Base-by-base conservation (phyloP, 139 green algal species). In the Picochlorum costavermella region DNA sequence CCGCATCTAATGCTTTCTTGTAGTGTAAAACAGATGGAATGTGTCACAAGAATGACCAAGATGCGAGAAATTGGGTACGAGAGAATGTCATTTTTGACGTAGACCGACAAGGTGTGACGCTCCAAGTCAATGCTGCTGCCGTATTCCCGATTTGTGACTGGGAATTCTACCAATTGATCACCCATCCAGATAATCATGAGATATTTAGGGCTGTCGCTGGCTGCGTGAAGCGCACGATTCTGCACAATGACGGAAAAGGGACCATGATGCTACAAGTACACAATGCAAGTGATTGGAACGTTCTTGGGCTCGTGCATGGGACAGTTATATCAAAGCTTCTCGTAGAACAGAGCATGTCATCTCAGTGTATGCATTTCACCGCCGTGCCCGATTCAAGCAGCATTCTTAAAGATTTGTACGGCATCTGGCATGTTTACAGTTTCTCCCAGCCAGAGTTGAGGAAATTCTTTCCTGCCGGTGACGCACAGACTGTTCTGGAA, bases 251-350 rank as follows among this genome's bases (percentile, higher is more conserved):
- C 5, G 11, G 14, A 16, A n/a, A 25, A 23, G 33, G 26, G 4
- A 44, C 17, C 20, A 20, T 30, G 25, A 17, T 64, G 12, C 12
- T 64, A 1, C n/a, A 56, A 20, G 60, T 66, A 20, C 33, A 66
- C 16, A 66, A 66, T 66, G 60, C 51, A 40, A 45, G 14, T 59
- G 60, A 66, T 23, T 66, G 60, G 60, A 43, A n/a, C n/a, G n/a
- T 66, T 14, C 26, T 66, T 23, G 26, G 16, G 6, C 46, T 53
- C n/a, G 16, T 66, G 6, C 51, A 40, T 6, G 60, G 60, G 13
- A 13, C 36, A 6, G 3, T 66, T 13, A n/a, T 13, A 25, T 49
- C 60, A 43, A 40, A 43, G 13, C 13, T 66, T 16, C 40, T 66
- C 10, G 60, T 55, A 37, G 60, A 66, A 16, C 17, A 56, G 31